These are phyloP conservation scores for Anisodus tanguticus DNA, from an alignment of 257 asterid species.

Conservation along the genomic window DNA sequence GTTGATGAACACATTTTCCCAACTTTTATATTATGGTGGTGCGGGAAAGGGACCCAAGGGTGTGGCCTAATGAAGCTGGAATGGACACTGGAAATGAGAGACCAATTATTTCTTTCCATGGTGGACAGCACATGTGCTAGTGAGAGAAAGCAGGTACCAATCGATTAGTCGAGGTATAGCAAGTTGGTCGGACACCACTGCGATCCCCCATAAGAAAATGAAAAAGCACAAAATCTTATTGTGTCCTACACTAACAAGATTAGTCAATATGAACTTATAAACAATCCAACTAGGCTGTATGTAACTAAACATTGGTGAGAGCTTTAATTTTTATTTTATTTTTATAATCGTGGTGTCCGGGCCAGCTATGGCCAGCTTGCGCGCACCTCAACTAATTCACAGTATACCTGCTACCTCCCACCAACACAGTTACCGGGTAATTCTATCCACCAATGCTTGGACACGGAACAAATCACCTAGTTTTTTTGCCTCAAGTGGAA, in stretches of 20 bases:
- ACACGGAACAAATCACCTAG: background rate
- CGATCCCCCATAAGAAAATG: background rate
- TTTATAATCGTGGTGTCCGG: too few species aligned
- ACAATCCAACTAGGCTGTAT: background rate
- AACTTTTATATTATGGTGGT: background rate
- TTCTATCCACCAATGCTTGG: background rate
- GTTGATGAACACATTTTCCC: background rate
- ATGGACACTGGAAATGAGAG: background rate
- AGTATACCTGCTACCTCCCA: background rate
- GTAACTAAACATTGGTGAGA: background rate
- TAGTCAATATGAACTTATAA: background rate
- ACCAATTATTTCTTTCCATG: background rate
- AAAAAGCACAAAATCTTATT: background rate
- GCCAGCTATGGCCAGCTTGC: too few species aligned
- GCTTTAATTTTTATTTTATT: too few species aligned
- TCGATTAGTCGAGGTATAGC: background rate
- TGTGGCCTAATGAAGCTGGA: background rate
- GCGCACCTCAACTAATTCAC: background rate
- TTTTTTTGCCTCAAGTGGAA: background rate
- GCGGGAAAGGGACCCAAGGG: conserved; percentile 15
- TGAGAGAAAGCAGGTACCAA: background rate
- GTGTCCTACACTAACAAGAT: background rate
- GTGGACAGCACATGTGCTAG: background rate
- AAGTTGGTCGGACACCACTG: background rate
- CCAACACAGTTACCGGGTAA: background rate